Evolutionary conservation across 345 rosid species (phyloP), one percentile per base, ranked within the genome.

Genomic region (Populus euphratica): DNA sequence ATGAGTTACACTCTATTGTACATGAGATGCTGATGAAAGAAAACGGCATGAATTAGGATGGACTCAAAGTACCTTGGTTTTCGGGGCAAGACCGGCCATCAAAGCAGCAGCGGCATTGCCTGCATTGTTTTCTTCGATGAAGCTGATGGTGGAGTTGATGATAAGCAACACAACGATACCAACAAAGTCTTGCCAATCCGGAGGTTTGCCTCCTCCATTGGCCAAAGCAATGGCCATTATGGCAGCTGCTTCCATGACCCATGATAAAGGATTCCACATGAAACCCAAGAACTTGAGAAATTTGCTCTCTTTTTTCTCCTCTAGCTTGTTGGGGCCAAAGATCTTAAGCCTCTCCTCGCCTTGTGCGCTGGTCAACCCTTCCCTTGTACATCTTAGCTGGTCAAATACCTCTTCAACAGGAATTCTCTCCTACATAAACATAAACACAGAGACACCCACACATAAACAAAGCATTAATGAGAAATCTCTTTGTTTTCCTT

Each of bases 161-260:
- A 95, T 11, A 27, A 95, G 94, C 87, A 95, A 77, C 36, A 83
- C 86, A 1, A 84, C 72, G 27, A 95, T 95, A 20, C 99, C 99
- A 43, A 95, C 78, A 59, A 94, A 93, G 79, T 94, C 98, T 80
- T 88, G 98, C 98, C 98, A 94, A 54, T 93, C 99, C 17, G 98
- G 94, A 13, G 96, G 92, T 83, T 84, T 89, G 61, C 97, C 98
- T 54, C 91, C 99, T 76, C 98, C 99, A 54, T 95, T 91, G 70
- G 99, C 97, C 79, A 95, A 83, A 63, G 76, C 93, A 81, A 95
- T 91, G 52, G 99, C 97, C 99, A 95, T 95, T 71, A 95, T 85
- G 12, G 99, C 97, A 20, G 98, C 99, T 27, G 85, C 69, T 80
- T 93, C 98, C 99, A 95, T 95, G 23, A 95, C 99, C 99, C 99